These are phyloP conservation scores for Cylindrotheca closterium DNA, from an alignment of 108 stramenopile genomes.

Conservation along the genomic window DNA sequence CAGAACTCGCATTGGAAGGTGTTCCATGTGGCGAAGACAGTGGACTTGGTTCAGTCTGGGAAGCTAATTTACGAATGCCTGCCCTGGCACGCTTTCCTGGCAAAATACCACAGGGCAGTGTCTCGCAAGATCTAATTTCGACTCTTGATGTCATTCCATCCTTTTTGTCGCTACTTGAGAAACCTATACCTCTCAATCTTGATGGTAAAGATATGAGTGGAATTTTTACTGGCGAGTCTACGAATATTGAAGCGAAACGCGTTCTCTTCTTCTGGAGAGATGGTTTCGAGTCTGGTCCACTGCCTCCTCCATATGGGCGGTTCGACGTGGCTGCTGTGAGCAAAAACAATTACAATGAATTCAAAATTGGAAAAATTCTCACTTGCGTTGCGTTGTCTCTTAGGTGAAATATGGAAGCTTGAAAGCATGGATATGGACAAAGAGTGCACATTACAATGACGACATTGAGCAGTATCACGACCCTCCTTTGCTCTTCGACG, in stretches of 20 bases:
- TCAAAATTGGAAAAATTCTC: neutral
- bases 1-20: constrained; percentile 39
- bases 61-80: constrained; percentile 71
- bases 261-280: constrained; percentile 65
- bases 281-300: constrained; percentile 57
- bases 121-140: constrained; percentile 39
- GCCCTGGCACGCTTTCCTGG: constrained; percentile 49
- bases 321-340: constrained; percentile 53
- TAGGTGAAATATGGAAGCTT: constrained; percentile 36
- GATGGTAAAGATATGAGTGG: constrained; percentile 50
- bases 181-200: constrained; percentile 24
- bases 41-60: constrained; percentile 70
- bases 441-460: constrained; percentile 68
- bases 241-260: constrained; percentile 8
- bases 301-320: constrained; percentile 54
- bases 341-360: neutral
- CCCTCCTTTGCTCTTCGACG: constrained; percentile 70
- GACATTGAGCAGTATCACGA: constrained; percentile 60
- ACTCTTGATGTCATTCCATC: constrained; percentile 72
- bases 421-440: constrained; percentile 65
- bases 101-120: constrained; percentile 16
- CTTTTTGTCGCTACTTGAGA: constrained; percentile 31
- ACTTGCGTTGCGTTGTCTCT: neutral
- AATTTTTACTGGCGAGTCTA: constrained; percentile 20
- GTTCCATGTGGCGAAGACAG: constrained; percentile 61